Evolutionary conservation across 2,329 filamentous ascomycete genomes (phyloP).

Genomic region (Xylariomycetidae sp.): DNA sequence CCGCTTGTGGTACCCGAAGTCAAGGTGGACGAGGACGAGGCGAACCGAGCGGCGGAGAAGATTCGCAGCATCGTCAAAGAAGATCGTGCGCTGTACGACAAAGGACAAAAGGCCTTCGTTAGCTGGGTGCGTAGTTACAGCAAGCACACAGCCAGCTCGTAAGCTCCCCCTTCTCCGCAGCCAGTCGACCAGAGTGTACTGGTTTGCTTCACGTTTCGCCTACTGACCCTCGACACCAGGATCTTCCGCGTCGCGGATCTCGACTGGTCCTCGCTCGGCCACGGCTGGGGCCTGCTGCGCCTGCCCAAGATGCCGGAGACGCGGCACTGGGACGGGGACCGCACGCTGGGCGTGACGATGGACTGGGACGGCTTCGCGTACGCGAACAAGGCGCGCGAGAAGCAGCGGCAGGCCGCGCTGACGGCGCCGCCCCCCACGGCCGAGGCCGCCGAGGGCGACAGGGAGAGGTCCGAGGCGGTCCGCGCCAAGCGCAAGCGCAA

Average conservation of each 20-base stretch:
- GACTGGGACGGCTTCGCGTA: constrained; percentile 66
- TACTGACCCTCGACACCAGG: constrained; percentile 6
- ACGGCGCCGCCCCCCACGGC: constrained; percentile 30
- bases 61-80: constrained; percentile 53
- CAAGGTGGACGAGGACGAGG: constrained; percentile 55
- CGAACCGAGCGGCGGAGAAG: constrained; percentile 45
- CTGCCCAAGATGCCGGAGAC: constrained; percentile 93
- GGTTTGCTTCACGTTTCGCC: background rate
- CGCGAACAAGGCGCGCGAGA: constrained; percentile 66
- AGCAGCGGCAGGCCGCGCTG: constrained; percentile 53
- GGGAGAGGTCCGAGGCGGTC: constrained; percentile 30
- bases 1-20: constrained; percentile 54
- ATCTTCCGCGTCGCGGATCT: constrained; percentile 82
- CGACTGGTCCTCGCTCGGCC: constrained; percentile 76
- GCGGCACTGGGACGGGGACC: constrained; percentile 65
- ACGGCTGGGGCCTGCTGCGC: constrained; percentile 78
- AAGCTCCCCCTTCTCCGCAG: background rate
- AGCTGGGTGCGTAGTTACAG: constrained; percentile 89
- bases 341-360: constrained; percentile 53
- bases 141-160: constrained; percentile 79
- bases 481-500: constrained; percentile 51
- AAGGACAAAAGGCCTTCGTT: constrained; percentile 86
- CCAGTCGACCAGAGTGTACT: background rate
- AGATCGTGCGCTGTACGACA: constrained; percentile 65
- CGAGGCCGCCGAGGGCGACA: constrained; percentile 27